phyloP scores from a whole-genome alignment of 805 yeast genomes.

The Zygosaccharomyces bisporus region DNA sequence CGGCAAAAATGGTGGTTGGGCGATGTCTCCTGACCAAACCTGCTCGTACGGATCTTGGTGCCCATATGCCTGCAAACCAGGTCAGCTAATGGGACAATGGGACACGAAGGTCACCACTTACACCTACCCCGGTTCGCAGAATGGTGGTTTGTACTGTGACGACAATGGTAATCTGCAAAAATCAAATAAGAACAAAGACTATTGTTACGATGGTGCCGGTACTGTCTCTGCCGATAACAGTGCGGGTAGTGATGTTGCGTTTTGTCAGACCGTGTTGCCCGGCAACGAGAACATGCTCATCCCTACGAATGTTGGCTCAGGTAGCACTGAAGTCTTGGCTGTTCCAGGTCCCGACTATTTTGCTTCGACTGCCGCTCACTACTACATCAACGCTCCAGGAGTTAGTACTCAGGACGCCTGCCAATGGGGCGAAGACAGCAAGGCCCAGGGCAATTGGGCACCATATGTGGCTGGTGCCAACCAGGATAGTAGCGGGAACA shows the following conservation, averaged over 20 bases:
- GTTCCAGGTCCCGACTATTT: conserved; percentile 84
- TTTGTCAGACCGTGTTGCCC: conserved; percentile 90
- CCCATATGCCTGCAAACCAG: conserved; percentile 90
- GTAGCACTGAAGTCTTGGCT: conserved; percentile 54
- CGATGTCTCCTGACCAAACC: conserved; percentile 66
- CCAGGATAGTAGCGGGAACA: conserved; percentile 62
- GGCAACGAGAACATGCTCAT: conserved; percentile 94
- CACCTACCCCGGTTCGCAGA: conserved; percentile 69
- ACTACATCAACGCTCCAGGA: conserved; percentile 81
- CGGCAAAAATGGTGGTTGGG: conserved; percentile 78
- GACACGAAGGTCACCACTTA: conserved; percentile 71
- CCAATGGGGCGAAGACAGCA: conserved; percentile 69
- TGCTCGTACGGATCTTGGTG: conserved; percentile 80
- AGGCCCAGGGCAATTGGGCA: conserved; percentile 85
- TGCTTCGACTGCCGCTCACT: conserved; percentile 85
- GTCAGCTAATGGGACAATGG: conserved; percentile 86
- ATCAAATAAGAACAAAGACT: conserved; percentile 53
- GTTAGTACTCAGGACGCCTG: conserved; percentile 72
- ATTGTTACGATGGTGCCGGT: conserved; percentile 76
- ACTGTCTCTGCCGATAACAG: conserved; percentile 60
- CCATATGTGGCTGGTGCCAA: conserved; percentile 93
- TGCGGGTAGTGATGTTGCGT: conserved; percentile 61
- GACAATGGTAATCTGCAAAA: conserved; percentile 61
- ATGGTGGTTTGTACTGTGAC: conserved; percentile 82
- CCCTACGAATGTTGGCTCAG: conserved; percentile 64